These are phyloP conservation scores for Adiantum capillusveneris DNA, from an alignment of 75 land plant genomes.

Conservation along the genomic window DNA sequence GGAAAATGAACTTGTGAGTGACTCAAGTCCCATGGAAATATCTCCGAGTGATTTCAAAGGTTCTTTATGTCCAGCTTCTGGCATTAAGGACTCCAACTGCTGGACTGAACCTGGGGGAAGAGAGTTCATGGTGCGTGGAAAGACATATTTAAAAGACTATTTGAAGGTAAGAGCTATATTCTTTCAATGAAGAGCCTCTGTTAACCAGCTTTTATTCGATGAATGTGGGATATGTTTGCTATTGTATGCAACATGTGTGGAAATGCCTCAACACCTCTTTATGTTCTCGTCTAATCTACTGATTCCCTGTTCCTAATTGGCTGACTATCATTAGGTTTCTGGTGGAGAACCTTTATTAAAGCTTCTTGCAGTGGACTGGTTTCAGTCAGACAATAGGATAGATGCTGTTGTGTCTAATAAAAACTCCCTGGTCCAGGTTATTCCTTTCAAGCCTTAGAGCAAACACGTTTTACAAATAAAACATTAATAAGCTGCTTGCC, in stretches of 20 bases:
- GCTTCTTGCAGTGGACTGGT: constrained; percentile 90
- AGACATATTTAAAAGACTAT: constrained; percentile 67
- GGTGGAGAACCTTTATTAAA: constrained; percentile 93
- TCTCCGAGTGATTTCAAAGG: constrained; percentile 16
- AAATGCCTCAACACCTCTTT: too few species aligned
- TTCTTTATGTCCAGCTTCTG: constrained; percentile 8
- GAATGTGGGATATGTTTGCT: too few species aligned
- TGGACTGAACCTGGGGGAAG: constrained; percentile 74
- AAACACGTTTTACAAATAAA: too few species aligned
- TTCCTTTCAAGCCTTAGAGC: too few species aligned
- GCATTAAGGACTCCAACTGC: constrained; percentile 28
- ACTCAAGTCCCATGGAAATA: constrained; percentile 13
- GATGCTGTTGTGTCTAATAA: constrained; percentile 63
- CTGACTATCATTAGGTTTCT: constrained; percentile 42
- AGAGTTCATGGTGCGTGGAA: constrained; percentile 85
- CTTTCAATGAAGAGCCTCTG: constrained; percentile 3
- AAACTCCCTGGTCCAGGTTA: constrained; percentile 80
- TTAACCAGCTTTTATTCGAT: too few species aligned
- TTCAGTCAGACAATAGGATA: constrained; percentile 46
- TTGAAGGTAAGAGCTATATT: constrained; percentile 45
- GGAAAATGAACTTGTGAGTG: constrained; percentile 14
- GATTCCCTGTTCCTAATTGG: too few species aligned
- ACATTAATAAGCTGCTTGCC: too few species aligned
- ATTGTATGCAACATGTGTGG: too few species aligned
- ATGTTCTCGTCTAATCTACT: not conserved